Evolutionary conservation across 2,329 filamentous ascomycete species (phyloP).

Genomic region (Aspergillus quadricinctus): DNA sequence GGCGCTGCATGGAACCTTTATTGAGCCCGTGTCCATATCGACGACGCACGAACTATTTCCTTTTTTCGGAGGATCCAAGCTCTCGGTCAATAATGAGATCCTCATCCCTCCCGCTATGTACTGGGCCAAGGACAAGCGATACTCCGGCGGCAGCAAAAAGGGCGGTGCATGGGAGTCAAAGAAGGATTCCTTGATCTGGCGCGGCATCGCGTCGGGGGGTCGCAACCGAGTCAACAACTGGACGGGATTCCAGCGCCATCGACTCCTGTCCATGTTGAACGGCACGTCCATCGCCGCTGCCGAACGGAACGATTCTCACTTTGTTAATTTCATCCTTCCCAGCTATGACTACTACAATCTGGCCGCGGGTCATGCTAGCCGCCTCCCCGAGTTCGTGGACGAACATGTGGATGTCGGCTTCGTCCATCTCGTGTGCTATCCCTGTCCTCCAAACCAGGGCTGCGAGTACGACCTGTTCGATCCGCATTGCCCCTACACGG

Average conservation of each 20-base stretch:
- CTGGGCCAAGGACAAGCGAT: constrained; percentile 43
- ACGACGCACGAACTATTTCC: constrained; percentile 45
- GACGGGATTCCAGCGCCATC: constrained; percentile 69
- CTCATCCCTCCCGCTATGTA: constrained; percentile 49
- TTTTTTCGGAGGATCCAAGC: constrained; percentile 48
- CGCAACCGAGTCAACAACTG: constrained; percentile 54
- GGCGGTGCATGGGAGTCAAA: constrained; percentile 42
- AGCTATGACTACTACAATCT: constrained; percentile 42
- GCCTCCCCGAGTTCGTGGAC: constrained; percentile 39
- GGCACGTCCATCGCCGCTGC: constrained; percentile 53
- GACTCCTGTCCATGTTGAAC: constrained; percentile 71
- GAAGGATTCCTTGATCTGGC: constrained; percentile 41
- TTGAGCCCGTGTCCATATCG: constrained; percentile 45
- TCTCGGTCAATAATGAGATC: constrained; percentile 50
- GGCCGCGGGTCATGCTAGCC: constrained; percentile 21
- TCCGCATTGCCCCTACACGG: constrained; percentile 45
- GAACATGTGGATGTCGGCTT: constrained; percentile 41
- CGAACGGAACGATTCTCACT: constrained; percentile 39
- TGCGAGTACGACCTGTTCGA: background rate
- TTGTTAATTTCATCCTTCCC: constrained; percentile 24
- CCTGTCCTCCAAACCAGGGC: constrained; percentile 20
- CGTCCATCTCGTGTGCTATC: constrained; percentile 43
- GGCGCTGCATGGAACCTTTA: constrained; percentile 45
- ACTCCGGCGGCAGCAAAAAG: constrained; percentile 36
- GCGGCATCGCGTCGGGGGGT: constrained; percentile 46